Conservation (phyloP, 495 filamentous ascomycete species). For the Penicillium cinerascens region DNA sequence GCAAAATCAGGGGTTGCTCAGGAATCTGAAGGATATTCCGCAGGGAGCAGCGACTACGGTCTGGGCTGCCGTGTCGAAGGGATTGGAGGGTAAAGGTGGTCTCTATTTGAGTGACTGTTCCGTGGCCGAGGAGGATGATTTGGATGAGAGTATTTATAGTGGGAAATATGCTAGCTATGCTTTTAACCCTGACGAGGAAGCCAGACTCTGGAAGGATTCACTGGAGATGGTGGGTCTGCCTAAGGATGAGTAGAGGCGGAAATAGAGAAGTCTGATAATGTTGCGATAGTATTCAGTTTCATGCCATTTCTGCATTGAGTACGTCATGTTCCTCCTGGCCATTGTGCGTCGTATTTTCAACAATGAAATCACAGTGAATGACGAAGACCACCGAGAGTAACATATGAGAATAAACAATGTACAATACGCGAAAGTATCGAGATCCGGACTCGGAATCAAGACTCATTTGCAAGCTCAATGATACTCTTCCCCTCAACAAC, state of each 20-base stretch:
- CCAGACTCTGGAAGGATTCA: slow-evolving; percentile 42
- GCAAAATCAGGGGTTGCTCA: slow-evolving; percentile 20
- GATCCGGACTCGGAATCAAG: slow-evolving; percentile 4
- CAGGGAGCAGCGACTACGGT: slow-evolving; percentile 44
- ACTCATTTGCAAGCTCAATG: slow-evolving; percentile 29
- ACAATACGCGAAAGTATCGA: background rate
- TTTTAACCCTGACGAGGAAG: slow-evolving; percentile 35
- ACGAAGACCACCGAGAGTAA: background rate
- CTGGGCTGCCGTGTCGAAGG: slow-evolving; percentile 37
- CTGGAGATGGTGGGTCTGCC: slow-evolving; percentile 39
- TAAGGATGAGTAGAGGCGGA: background rate
- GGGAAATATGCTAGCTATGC: slow-evolving; percentile 34
- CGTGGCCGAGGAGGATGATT: slow-evolving; percentile 17
- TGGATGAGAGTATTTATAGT: slow-evolving; percentile 5
- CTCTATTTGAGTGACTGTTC: slow-evolving; percentile 39
- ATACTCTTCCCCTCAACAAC: slow-evolving; percentile 36
- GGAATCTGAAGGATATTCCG: slow-evolving; percentile 30
- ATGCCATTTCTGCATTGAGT: background rate
- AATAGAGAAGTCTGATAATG: background rate
- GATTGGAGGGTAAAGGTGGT: slow-evolving; percentile 39
- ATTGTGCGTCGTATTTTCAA: background rate
- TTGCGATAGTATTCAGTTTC: background rate
- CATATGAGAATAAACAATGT: background rate
- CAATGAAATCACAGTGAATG: background rate
- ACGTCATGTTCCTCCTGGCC: too few relatives aligned